Evolutionary conservation across 2,329 filamentous ascomycete genomes (phyloP), one percentile per base, ranked within the genome.

Genomic region (Penicillium sp.): DNA sequence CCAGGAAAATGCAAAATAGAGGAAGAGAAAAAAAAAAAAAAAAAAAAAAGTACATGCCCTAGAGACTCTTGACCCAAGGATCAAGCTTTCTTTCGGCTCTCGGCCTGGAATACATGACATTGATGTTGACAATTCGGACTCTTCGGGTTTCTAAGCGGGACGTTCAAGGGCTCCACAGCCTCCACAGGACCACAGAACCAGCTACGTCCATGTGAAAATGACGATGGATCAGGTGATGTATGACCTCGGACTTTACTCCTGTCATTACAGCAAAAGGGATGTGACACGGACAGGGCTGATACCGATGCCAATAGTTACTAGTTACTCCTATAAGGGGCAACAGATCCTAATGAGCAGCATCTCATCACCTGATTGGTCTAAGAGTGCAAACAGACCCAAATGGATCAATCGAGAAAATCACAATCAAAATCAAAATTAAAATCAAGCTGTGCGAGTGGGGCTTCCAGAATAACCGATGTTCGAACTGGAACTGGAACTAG

Each of bases 381-480:
- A 15, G n/a, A 24, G 44, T 52, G 39, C 53, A 51, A 54, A 59
- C 55, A 47, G 38, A 23, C 49, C 48, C 49, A 29, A 55, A 57
- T 27, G 12, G 49, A 50, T 48, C 43, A 56, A 53, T 51, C 43
- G 39, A 55, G 44, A 31, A 40, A 44, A 29, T 24, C 42, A 23
- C 2, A 23, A 23, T 23, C 20, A 47, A 53, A 18, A 18, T 18
- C 15, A 31, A 40, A 44, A 29, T 24, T 39, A 23, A 23, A 23
- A 23, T 23, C 20, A 47, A 53, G 42, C 45, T 46, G 32, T 43
- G 47, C 38, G 37, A 39, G 50, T 52, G 55, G 56, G 49, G 48
- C 43, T 39, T 54, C 56, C 54, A 56, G 57, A 60, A 60, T 47
- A 52, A 52, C 42, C 50, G 39, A 46, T 39, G 35, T 18, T 40